Base-by-base conservation (phyloP, 139 green algal species). In the Picochlorum sp. region DNA sequence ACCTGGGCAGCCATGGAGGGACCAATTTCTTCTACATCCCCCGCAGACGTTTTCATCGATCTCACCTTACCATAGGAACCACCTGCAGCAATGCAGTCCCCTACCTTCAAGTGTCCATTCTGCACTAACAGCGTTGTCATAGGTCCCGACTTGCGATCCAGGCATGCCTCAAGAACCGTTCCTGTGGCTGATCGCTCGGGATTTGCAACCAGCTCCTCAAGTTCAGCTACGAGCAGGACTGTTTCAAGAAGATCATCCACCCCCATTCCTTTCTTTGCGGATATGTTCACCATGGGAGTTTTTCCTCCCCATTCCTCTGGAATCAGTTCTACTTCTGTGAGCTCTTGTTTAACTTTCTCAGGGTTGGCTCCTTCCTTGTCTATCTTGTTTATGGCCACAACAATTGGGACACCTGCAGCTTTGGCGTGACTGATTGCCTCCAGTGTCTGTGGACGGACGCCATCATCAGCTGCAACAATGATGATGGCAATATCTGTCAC, bases 401-500 rank as follows among this genome's bases (percentile, higher is more conserved):
- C 66, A 51, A 98, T 95, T 62, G 94, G 93, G 50, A 99, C 94
- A 1, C 80, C 81, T 3, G 91, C 83, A 3, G 92, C 88, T 70
- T 91, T 81, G 4, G 94, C 94, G 70, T 98, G 94, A 18, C 65
- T 74, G 61, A 98, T 84, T 9, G 94, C 94, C 69, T 99, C 94
- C 1, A 84, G 54, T 3, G 94, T 98, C 81, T 99, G 94, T 34
- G 94, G 94, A 62, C 84, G 79, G 59, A 98, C 88, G 15, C 94
- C 94, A 64, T 98, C 94, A 68, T 98, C 91, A 9, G 93, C 94
- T 18, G 94, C 94, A 45, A 98, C 88, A 26, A 98, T 92, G 66
- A 99, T 89, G 69, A 98, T 83, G 8, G 92, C 94, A 23, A 98
- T 85, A 75, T 99, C 94, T 0, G 94, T 99, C 20, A 97, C 91